A percentile compares a stretch with the other conserved stretches of the same genome.
phyloP scores from a whole-genome alignment of 2,329 filamentous ascomycete genomes.

The Venturiaceae sp. region DNA sequence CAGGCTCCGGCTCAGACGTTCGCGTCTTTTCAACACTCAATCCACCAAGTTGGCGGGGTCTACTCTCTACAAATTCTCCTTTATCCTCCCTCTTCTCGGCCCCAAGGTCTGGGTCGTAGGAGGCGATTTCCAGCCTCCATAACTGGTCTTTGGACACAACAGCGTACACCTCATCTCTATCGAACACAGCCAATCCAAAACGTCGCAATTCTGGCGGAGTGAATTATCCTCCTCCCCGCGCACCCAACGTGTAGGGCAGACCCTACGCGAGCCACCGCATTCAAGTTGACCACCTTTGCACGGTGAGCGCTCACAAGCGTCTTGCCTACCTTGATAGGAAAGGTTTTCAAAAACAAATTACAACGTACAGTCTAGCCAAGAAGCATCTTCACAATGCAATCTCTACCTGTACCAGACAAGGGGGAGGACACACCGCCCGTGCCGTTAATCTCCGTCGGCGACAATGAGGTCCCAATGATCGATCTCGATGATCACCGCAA shows the following conservation, averaged over 20 bases:
- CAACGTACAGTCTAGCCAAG: neutral
- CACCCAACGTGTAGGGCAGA: slow-evolving; percentile 33
- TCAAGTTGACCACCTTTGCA: slow-evolving; percentile 41
- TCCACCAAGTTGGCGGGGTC: slow-evolving; percentile 92
- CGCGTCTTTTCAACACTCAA: slow-evolving; percentile 19
- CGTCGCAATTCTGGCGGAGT: slow-evolving; percentile 14
- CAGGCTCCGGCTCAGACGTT: slow-evolving; percentile 10
- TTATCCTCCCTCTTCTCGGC: slow-evolving; percentile 82
- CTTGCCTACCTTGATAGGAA: slow-evolving; percentile 23
- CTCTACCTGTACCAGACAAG: slow-evolving; percentile 12
- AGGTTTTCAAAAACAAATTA: neutral
- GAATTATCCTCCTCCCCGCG: slow-evolving; percentile 15
- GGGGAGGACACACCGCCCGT: neutral
- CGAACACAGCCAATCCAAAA: neutral
- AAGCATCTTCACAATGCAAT: slow-evolving; percentile 1
- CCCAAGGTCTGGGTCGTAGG: slow-evolving; percentile 92
- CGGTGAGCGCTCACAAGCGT: slow-evolving; percentile 46
- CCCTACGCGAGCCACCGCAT: slow-evolving; percentile 35
- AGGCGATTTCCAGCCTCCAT: slow-evolving; percentile 96
- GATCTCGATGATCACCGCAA: slow-evolving; percentile 83
- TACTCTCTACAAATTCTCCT: slow-evolving; percentile 60
- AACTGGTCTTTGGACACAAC: slow-evolving; percentile 51
- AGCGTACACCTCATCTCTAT: slow-evolving; percentile 3
- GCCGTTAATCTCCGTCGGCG: neutral
- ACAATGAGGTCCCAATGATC: slow-evolving; percentile 56